Evolutionary conservation across 208 protist genomes (phyloP).

Genomic region (Porcisia hertigi): DNA sequence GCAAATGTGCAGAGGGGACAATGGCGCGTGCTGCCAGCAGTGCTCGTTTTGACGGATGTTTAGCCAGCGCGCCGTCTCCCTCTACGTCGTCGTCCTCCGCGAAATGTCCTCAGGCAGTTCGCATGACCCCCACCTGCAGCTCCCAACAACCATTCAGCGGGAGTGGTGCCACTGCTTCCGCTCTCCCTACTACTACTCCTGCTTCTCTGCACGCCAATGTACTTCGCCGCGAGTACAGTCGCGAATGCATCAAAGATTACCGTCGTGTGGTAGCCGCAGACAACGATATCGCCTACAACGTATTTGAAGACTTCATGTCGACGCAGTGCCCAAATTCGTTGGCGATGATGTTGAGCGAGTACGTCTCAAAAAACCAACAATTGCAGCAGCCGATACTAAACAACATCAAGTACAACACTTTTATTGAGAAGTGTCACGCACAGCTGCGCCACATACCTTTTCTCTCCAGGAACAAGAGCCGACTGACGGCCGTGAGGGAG

Average conservation of each 20-base stretch:
- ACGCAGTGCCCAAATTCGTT: constrained; percentile 33
- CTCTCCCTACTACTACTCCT: not conserved
- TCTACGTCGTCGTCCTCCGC: not conserved
- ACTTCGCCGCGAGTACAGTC: constrained; percentile 52
- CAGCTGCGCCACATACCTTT: constrained; percentile 28
- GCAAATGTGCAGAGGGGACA: not conserved
- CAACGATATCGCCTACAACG: constrained; percentile 70
- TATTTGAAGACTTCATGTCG: constrained; percentile 70
- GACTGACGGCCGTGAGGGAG: constrained; percentile 42
- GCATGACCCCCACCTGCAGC: not conserved
- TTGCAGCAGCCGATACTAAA: constrained; percentile 30
- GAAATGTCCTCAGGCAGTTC: not conserved
- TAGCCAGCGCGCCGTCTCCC: not conserved
- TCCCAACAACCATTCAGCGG: not conserved
- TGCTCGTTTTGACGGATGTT: not conserved
- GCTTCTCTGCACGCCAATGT: constrained; percentile 14
- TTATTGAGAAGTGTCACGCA: constrained; percentile 20
- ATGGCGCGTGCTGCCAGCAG: not conserved
- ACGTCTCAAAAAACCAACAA: constrained; percentile 43
- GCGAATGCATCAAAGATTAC: constrained; percentile 71
- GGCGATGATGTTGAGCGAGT: constrained; percentile 49
- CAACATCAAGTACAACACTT: constrained; percentile 31
- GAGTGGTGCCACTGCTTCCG: not conserved
- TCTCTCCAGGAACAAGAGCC: constrained; percentile 18
- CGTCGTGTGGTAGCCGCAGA: constrained; percentile 53